Evolutionary conservation across 345 rosid genomes (phyloP).

Genomic region (Syzygium aqueum): DNA sequence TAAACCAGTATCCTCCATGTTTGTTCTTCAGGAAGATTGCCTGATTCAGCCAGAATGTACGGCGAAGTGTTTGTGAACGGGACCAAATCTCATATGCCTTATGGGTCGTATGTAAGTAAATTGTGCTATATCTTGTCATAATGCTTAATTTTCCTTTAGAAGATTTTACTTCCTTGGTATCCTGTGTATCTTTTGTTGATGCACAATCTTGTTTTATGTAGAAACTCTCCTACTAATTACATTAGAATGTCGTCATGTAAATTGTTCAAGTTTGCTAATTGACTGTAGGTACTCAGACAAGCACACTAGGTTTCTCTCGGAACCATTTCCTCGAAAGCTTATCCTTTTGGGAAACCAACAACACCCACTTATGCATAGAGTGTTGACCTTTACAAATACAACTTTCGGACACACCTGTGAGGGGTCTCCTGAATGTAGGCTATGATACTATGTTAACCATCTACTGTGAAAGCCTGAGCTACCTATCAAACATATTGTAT

Average conservation of each 20-base stretch:
- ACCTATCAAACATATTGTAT: not conserved
- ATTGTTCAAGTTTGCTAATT: not conserved
- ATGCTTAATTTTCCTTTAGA: not conserved
- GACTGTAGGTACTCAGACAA: not conserved
- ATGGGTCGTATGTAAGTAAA: conserved; percentile 87
- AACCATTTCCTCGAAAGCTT: not conserved
- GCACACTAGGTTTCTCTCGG: not conserved
- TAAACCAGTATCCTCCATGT: not conserved
- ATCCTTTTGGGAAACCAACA: not conserved
- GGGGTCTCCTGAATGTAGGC: not conserved
- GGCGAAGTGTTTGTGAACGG: conserved; percentile 93
- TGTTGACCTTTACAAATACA: not conserved
- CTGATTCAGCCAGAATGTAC: conserved; percentile 62
- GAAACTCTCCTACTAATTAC: not conserved
- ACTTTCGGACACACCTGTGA: not conserved
- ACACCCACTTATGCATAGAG: not conserved
- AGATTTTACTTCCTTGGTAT: not conserved
- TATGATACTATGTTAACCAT: not conserved
- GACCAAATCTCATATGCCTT: conserved; percentile 53
- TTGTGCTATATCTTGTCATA: not conserved
- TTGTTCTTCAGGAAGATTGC: conserved; percentile 63
- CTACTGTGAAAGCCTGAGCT: not conserved
- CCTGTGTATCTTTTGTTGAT: not conserved
- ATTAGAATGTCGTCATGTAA: not conserved
- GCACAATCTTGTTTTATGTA: not conserved